These are phyloP conservation scores for Drechslerella dactyloides DNA, from an alignment of 2,329 filamentous ascomycete species.

Conservation along the genomic window DNA sequence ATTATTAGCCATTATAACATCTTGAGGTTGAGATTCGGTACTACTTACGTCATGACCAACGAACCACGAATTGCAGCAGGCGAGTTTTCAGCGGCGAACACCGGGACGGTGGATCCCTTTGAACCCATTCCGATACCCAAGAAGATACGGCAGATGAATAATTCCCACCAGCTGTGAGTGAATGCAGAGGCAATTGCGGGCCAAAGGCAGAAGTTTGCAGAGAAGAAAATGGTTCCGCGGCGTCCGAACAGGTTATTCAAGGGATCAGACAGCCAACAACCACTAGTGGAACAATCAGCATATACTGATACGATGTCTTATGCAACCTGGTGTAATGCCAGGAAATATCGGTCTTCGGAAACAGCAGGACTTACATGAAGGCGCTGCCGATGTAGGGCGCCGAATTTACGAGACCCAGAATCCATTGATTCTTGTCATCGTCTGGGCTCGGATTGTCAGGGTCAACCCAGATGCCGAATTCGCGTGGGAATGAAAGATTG, in stretches of 20 bases:
- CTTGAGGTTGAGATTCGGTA: slow-evolving; percentile 56
- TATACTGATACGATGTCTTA: no score
- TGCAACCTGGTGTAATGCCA: no score
- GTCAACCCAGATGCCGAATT: slow-evolving; percentile 51
- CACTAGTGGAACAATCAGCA: slow-evolving; percentile 57
- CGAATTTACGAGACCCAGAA: slow-evolving; percentile 72
- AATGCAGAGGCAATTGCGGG: slow-evolving; percentile 72
- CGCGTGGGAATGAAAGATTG: slow-evolving; percentile 54
- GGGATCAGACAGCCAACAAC: slow-evolving; percentile 72
- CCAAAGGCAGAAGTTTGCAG: slow-evolving; percentile 69
- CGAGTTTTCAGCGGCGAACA: slow-evolving; percentile 65
- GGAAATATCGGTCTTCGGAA: not conserved
- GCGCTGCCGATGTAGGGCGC: slow-evolving; percentile 64
- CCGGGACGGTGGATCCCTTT: slow-evolving; percentile 66
- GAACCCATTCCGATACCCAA: slow-evolving; percentile 67
- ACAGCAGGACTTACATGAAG: slow-evolving; percentile 60
- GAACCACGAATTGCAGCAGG: slow-evolving; percentile 65
- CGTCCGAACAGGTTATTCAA: slow-evolving; percentile 67
- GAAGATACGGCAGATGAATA: slow-evolving; percentile 66
- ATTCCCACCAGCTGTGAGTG: slow-evolving; percentile 66
- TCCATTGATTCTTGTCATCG: slow-evolving; percentile 63
- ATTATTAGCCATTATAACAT: slow-evolving; percentile 57
- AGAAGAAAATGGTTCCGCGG: slow-evolving; percentile 70
- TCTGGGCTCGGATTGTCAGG: slow-evolving; percentile 56
- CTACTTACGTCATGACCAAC: slow-evolving; percentile 64